A percentile compares a stretch with the other conserved stretches of the same genome.
Conservation (phyloP, 1,284 basidiomycete species). For the Cutaneotrichosporon cyanovorans region DNA sequence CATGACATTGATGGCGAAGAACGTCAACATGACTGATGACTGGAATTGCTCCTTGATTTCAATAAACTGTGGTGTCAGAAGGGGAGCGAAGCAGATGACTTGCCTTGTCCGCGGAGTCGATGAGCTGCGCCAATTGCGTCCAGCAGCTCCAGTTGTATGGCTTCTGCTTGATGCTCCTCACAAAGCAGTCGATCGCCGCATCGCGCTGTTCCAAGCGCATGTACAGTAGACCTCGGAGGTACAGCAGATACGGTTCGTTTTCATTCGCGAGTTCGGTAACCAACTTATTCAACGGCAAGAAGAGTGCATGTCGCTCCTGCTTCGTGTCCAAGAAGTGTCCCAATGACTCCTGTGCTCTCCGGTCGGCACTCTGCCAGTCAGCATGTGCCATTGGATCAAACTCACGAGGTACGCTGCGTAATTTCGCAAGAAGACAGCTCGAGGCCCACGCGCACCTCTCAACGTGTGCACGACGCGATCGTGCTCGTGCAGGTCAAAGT, state of each 20-base stretch:
- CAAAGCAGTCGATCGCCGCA: slow-evolving; percentile 74
- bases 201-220: slow-evolving; percentile 68
- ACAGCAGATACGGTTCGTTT: slow-evolving; percentile 70
- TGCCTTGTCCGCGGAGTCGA: slow-evolving; percentile 87
- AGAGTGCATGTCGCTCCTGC: slow-evolving; percentile 56
- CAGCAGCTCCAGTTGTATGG: slow-evolving; percentile 97
- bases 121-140: slow-evolving; percentile 69
- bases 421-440: slow-evolving; percentile 66
- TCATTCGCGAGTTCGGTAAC: slow-evolving; percentile 55
- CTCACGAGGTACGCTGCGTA: slow-evolving; percentile 82
- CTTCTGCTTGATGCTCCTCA: slow-evolving; percentile 69
- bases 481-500: slow-evolving; percentile 72
- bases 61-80: slow-evolving; percentile 30
- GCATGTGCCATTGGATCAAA: slow-evolving; percentile 13
- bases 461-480: slow-evolving; percentile 64
- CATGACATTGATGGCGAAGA: slow-evolving; percentile 84
- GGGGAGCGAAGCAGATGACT: slow-evolving; percentile 7
- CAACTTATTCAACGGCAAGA: slow-evolving; percentile 60
- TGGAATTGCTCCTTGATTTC: slow-evolving; percentile 43
- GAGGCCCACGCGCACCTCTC: slow-evolving; percentile 57
- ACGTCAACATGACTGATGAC: slow-evolving; percentile 42
- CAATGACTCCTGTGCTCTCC: slow-evolving; percentile 46
- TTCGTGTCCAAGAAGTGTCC: slow-evolving; percentile 55
- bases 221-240: slow-evolving; percentile 70
- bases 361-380: slow-evolving; percentile 40